Base-by-base conservation (phyloP, 2,329 filamentous ascomycete species). In the Trichoderma asperellum region DNA sequence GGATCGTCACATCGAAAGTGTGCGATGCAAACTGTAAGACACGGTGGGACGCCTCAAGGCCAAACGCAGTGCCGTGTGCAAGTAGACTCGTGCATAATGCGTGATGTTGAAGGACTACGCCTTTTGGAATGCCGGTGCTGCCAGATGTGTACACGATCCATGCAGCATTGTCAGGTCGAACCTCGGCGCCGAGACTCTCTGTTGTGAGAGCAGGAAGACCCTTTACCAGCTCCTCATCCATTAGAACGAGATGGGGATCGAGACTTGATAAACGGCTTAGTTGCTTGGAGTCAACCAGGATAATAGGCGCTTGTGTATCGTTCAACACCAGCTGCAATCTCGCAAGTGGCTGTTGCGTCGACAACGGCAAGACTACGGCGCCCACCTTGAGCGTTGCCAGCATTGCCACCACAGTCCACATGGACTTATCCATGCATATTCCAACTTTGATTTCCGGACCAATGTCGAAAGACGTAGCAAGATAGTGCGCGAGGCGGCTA, bases 401-500 rank as follows among this genome's bases (percentile, higher is more conserved):
- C 66, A 74, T 72, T 1, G 71, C 70, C 1, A 75, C 70, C 2
- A 71, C 37, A 8, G 73, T 62, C 70, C 69, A 73, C 11, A 53
- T 34, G 2, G 74, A 76, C 71, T 76, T 76, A 10, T 73, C 72
- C 34, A 76, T 74, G 32, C 64, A 71, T 43, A 81, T 65, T 0
- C 78, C 77, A 3, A 81, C 75, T 35, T 0, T 79, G 55, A 2
- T 70, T 70, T 35, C 76, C 76, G 6, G 72, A 71, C 4, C 43
- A 29, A 81, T 70, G n/a, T 76, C 76, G 7, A 35, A 24, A 16
- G 14, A 8, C n/a, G 37, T 35, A 16, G 21, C 12, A 40, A 60
- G 32, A 14, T 78, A 74, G 18, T 73, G 72, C 5, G 81, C 82
- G n/a, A 83, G 75, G 0, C 74, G 71, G 11, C 11, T 11, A 35